Percentiles rank a stretch among this genome's conserved stretches.
Conservation (phyloP, 768 basidiomycete species). For the Polyporus arcularius region DNA sequence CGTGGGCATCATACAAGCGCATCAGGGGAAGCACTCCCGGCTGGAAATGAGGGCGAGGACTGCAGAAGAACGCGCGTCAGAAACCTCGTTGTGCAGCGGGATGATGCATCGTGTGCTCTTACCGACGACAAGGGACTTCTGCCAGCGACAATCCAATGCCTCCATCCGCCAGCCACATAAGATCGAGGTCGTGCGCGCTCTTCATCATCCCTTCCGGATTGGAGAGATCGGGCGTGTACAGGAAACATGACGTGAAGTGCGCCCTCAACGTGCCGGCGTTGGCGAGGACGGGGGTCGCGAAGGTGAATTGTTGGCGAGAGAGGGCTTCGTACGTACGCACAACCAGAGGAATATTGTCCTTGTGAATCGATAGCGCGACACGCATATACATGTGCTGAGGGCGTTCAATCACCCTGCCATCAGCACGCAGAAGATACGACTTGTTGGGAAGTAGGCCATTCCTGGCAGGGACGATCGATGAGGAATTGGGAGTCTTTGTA, state of each 20-base stretch:
- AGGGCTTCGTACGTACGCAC: neutral
- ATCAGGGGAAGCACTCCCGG: neutral
- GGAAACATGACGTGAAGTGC: neutral
- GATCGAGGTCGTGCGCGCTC: neutral
- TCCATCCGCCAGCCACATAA: neutral
- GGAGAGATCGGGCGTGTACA: neutral
- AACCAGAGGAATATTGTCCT: neutral
- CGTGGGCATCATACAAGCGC: neutral
- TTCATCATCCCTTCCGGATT: neutral
- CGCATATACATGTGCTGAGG: neutral
- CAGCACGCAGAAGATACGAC: neutral
- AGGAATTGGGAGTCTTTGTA: no score
- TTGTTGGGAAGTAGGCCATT: no score
- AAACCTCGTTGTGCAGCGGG: no score
- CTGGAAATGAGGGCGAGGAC: neutral
- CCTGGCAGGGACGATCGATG: no score
- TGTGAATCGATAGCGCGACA: neutral
- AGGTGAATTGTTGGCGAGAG: neutral
- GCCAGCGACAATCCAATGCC: neutral
- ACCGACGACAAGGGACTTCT: no score
- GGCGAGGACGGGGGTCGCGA: neutral
- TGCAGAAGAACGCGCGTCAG: neutral
- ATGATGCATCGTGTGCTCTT: no score
- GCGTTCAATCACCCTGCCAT: neutral
- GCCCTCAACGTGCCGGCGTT: neutral